A percentile compares a stretch with the other conserved stretches of the same genome.
Conservation (phyloP, 805 yeast species). For the Wickerhamomyces queroliae region DNA sequence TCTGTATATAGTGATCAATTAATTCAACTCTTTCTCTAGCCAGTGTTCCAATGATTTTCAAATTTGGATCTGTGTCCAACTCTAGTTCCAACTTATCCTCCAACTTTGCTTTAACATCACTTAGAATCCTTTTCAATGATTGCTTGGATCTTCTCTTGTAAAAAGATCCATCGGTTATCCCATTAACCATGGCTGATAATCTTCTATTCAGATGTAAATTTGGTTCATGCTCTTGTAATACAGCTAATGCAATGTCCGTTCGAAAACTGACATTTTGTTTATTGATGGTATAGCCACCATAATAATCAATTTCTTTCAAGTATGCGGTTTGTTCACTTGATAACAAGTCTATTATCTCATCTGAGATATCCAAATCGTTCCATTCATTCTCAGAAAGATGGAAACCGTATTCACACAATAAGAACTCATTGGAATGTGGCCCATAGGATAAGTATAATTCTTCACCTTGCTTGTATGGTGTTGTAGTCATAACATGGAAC, state of each 20-base stretch:
- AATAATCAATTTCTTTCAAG: slow-evolving; percentile 49
- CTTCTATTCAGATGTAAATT: slow-evolving; percentile 14
- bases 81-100: slow-evolving; percentile 17
- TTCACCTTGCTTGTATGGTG: slow-evolving; percentile 31
- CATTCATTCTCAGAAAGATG: slow-evolving; percentile 50
- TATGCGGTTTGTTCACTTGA: slow-evolving; percentile 34
- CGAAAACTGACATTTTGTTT: slow-evolving; percentile 57
- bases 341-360: slow-evolving; percentile 31
- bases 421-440: slow-evolving; percentile 78
- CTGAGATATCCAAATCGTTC: slow-evolving; percentile 65
- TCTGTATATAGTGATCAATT: slow-evolving; percentile 5
- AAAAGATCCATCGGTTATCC: slow-evolving; percentile 40
- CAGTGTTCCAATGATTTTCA: slow-evolving; percentile 5
- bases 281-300: slow-evolving; percentile 68
- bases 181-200: slow-evolving; percentile 25
- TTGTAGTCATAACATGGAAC: slow-evolving; percentile 43
- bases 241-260: slow-evolving; percentile 69
- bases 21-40: slow-evolving; percentile 12
- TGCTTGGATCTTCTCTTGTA: slow-evolving; percentile 28
- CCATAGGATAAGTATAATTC: slow-evolving; percentile 80
- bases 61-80: slow-evolving; percentile 14
- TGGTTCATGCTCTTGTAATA: slow-evolving; percentile 33
- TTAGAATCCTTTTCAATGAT: slow-evolving; percentile 29
- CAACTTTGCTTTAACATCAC: slow-evolving; percentile 22
- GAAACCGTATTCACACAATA: slow-evolving; percentile 87